Conservation (phyloP, 352 stramenopile species). For the Pythium dissotocum region DNA sequence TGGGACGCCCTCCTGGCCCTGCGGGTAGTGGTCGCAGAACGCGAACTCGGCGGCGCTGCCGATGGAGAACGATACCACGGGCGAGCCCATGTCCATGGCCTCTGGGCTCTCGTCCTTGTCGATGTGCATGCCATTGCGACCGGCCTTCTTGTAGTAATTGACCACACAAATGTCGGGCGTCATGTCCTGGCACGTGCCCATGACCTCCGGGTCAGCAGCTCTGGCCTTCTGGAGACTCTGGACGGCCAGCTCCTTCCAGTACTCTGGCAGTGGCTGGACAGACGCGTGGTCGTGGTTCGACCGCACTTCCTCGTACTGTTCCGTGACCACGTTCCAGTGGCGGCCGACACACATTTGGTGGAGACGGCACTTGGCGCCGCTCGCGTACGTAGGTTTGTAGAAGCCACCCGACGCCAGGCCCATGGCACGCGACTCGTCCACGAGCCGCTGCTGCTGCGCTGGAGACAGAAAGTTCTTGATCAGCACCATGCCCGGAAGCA, state of each 20-base stretch:
- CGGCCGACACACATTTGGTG: slow-evolving; percentile 73
- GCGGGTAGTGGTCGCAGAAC: slow-evolving; percentile 66
- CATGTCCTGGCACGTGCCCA: slow-evolving; percentile 50
- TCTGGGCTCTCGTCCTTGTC: slow-evolving; percentile 70
- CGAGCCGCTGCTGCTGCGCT: slow-evolving; percentile 55
- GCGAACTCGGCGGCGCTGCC: slow-evolving; percentile 66
- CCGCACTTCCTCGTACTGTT: slow-evolving; percentile 62
- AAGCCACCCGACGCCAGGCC: slow-evolving; percentile 48
- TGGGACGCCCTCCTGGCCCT: slow-evolving; percentile 42
- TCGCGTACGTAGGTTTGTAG: slow-evolving; percentile 71
- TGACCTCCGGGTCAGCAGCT: slow-evolving; percentile 39
- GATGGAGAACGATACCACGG: slow-evolving; percentile 74
- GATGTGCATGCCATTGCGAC: slow-evolving; percentile 71
- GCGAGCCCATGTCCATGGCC: slow-evolving; percentile 61
- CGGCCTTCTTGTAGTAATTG: slow-evolving; percentile 79
- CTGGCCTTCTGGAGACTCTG: slow-evolving; percentile 42
- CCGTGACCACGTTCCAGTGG: slow-evolving; percentile 74
- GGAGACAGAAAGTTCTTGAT: slow-evolving; percentile 55
- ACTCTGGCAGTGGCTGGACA: slow-evolving; percentile 35
- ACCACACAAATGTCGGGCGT: slow-evolving; percentile 66
- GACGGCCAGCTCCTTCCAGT: slow-evolving; percentile 39
- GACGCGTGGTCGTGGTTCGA: slow-evolving; percentile 51
- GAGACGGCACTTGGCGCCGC: slow-evolving; percentile 67
- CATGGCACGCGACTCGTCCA: slow-evolving; percentile 49
- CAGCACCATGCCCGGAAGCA: slow-evolving; percentile 67